Evolutionary conservation across 805 yeast genomes (phyloP).

Genomic region (Teunomyces pallodes): DNA sequence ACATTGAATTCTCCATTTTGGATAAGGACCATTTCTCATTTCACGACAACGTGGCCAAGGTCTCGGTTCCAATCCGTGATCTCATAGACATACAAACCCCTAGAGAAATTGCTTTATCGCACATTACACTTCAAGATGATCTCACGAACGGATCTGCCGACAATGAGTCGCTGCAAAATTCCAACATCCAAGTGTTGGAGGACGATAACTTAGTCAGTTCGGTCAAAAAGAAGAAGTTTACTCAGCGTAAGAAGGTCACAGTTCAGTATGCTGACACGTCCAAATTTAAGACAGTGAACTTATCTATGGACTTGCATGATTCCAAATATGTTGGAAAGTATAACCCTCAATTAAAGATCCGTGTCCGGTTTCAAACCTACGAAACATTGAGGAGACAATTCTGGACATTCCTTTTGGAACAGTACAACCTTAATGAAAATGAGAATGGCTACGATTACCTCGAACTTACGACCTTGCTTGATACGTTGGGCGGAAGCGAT

Average conservation of each 20-base stretch:
- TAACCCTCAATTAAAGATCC: slow-evolving; percentile 54
- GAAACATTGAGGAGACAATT: slow-evolving; percentile 59
- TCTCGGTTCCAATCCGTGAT: slow-evolving; percentile 54
- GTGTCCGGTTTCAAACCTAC: slow-evolving; percentile 68
- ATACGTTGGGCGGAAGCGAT: slow-evolving; percentile 52
- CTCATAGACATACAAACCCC: slow-evolving; percentile 34
- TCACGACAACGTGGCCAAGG: slow-evolving; percentile 78
- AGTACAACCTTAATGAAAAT: slow-evolving; percentile 44
- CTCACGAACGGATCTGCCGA: background rate
- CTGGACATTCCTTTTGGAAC: slow-evolving; percentile 63
- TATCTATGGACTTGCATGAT: slow-evolving; percentile 31
- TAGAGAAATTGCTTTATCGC: slow-evolving; percentile 8
- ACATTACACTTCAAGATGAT: background rate
- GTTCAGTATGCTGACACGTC: slow-evolving; percentile 36
- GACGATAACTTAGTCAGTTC: slow-evolving; percentile 31
- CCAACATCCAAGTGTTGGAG: slow-evolving; percentile 22
- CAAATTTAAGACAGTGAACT: slow-evolving; percentile 40
- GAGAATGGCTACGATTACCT: slow-evolving; percentile 47
- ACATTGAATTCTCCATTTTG: slow-evolving; percentile 67
- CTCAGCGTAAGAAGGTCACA: slow-evolving; percentile 28
- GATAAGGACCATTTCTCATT: slow-evolving; percentile 83
- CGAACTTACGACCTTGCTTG: slow-evolving; percentile 65
- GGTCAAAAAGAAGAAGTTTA: slow-evolving; percentile 25
- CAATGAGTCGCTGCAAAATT: slow-evolving; percentile 10
- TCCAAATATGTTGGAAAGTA: slow-evolving; percentile 35